Base-by-base conservation (phyloP, 352 stramenopile species). In the Phytophthora tentaculata region DNA sequence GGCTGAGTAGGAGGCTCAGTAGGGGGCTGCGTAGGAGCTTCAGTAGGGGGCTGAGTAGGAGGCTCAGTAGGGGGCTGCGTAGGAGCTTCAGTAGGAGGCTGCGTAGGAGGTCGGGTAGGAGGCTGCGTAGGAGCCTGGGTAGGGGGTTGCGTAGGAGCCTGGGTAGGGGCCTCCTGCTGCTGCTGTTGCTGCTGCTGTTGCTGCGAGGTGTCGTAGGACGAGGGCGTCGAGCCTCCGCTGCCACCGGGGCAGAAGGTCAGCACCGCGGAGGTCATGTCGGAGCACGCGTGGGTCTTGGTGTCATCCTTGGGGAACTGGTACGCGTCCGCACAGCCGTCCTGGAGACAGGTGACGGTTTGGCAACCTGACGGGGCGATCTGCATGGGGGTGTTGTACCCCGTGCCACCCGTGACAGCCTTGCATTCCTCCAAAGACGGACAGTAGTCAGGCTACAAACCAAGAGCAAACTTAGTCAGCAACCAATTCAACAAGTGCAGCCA, bases 321-420 rank as follows among this genome's bases (percentile, higher is more conserved):
- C 1, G 75, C 86, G 47, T 92, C 86, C 0, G 67, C 56, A 51
- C 86, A 94, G 14, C 77, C 79, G 35, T 85, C 75, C 4, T 56
- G 41, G 2, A 88, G 65, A 61, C 86, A 94, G 7, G 76, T 77
- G 67, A 92, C 65, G 5, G 79, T 73, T 0, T 35, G 22, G 67
- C 83, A 92, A 28, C 67, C 68, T 22, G 59, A 57, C 8, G 81
- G 81, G 2, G 69, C 61, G 56, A 92, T 87, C 65, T 85, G 70
- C 81, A 93, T 86, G 17, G 85, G 64, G 14, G 75, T 68, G 63
- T 93, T 93, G 78, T 82, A 93, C 19, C 85, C 81, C n/a, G 69
- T 64, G 50, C 83, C 78, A 14, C 72, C 70, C 1, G 85, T 91
- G 48, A 78, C 13, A 16, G 29, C 5, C 71, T 87, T 86, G 78